Conservation (phyloP, 108 stramenopile genomes). For the Skeletonema grethae region DNA sequence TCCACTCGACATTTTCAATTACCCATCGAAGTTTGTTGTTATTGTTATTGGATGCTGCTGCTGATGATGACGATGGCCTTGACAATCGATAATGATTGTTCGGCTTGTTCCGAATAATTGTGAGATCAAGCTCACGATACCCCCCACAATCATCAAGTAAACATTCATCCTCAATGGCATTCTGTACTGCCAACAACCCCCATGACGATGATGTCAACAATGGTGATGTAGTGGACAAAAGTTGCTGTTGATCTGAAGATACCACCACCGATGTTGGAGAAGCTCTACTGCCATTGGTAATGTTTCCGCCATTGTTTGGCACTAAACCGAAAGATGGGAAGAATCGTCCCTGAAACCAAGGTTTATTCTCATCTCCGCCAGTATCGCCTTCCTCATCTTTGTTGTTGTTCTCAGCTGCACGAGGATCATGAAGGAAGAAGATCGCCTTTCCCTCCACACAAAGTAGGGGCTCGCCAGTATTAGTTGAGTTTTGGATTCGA, state of each 20-base stretch:
- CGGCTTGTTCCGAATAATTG: constrained; percentile 31
- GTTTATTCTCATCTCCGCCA: not conserved
- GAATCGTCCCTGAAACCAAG: constrained; percentile 83
- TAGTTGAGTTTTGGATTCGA: not conserved
- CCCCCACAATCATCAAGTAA: constrained; percentile 72
- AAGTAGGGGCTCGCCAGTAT: not conserved
- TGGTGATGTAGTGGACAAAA: not conserved
- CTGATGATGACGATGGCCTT: constrained; percentile 1
- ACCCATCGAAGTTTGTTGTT: constrained; percentile 20
- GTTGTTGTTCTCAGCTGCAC: not conserved
- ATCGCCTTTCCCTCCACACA: constrained; percentile 53
- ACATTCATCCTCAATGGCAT: constrained; percentile 73
- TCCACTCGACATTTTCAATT: constrained; percentile 47
- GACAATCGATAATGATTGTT: not conserved
- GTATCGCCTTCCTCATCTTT: not conserved
- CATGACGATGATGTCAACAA: constrained; percentile 40
- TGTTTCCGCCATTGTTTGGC: not conserved
- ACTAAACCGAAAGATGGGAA: constrained; percentile 23
- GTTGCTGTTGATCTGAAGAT: not conserved
- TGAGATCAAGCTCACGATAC: constrained; percentile 68
- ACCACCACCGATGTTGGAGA: constrained; percentile 9
- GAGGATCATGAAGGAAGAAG: constrained; percentile 58
- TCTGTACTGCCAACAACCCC: constrained; percentile 70
- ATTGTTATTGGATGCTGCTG: not conserved
- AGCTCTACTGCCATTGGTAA: not conserved